Base-by-base conservation (phyloP, 345 rosid species). In the Melaleuca alternifolia region DNA sequence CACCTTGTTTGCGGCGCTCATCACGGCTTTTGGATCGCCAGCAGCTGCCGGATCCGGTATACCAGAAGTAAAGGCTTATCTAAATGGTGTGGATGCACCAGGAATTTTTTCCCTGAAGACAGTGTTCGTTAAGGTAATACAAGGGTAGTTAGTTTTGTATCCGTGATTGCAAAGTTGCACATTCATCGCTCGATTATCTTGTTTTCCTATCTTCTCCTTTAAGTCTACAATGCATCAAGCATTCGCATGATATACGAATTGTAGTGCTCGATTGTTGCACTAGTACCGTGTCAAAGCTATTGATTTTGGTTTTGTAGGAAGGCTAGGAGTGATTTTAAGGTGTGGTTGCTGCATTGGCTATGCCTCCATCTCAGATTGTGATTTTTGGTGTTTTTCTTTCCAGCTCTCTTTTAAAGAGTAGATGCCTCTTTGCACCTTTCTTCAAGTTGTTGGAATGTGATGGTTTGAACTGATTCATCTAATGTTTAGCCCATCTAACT, bases 1-100 rank as follows among this genome's bases (percentile, higher is more conserved):
- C 62, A 93, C 98, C 53, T 90, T 97, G 10, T 92, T 96, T 57
- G 93, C 98, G 1, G 90, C 94, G 65, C 86, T 91, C 54, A 88
- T 96, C 81, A 97, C 99, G 41, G 93, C 96, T n/a, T 91, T 86
- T 86, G 56, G 95, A 61, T 90, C 98, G 12, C 97, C 98, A 33
- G 94, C 96, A 26, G 98, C 99, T 6, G 92, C 99, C n/a, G 99
- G 98, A 87, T 97, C 98, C 1, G 99, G 99, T 89, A 93, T 97
- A 77, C 99, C 98, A 18, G 99, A 97, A 90, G 97, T 97, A 5
- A 96, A 97, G 90, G 99, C 98, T 84, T 97, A 95, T 91, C 85
- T 97, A 87, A 97, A 97, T 57, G 98, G 99, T 28, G 98, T 97
- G 54, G 99, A 97, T 92, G 96, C 98, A 4, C 98, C 98, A 0